A percentile compares a stretch with the other conserved stretches of the same genome.
Conservation (phyloP, 2,329 filamentous ascomycete genomes). For the Xenoacremonium recifei region DNA sequence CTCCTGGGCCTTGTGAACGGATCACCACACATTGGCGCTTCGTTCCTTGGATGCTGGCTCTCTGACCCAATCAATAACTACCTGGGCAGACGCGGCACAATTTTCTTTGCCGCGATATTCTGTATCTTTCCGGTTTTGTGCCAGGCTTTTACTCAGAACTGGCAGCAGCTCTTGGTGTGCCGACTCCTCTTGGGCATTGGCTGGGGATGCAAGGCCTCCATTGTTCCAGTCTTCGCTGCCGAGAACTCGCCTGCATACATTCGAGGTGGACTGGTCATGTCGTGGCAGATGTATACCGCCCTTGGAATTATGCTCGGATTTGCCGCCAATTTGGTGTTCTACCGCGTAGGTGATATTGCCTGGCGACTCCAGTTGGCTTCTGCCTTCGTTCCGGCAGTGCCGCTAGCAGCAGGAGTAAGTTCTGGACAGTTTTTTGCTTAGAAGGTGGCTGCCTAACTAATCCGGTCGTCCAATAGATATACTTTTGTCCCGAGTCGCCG, state of each 20-base stretch:
- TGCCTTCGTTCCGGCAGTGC: slow-evolving; percentile 51
- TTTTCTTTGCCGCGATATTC: slow-evolving; percentile 58
- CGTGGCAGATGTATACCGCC: slow-evolving; percentile 52
- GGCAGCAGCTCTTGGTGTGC: slow-evolving; percentile 59
- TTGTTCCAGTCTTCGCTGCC: slow-evolving; percentile 69
- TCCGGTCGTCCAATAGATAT: no score
- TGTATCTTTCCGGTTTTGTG: slow-evolving; percentile 47
- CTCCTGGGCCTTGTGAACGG: slow-evolving; percentile 53
- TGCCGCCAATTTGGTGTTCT: slow-evolving; percentile 50
- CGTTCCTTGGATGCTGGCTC: slow-evolving; percentile 37
- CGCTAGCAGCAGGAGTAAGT: slow-evolving; percentile 48
- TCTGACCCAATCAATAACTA: slow-evolving; percentile 49
- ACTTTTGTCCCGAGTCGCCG: slow-evolving; percentile 54
- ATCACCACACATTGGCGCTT: slow-evolving; percentile 53
- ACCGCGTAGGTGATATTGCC: slow-evolving; percentile 47
- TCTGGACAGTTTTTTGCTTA: no score
- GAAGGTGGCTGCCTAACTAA: no score
- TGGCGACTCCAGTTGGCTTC: slow-evolving; percentile 63
- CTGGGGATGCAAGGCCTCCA: slow-evolving; percentile 63
- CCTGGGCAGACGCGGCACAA: slow-evolving; percentile 61
- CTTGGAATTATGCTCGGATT: slow-evolving; percentile 47
- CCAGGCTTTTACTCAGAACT: slow-evolving; percentile 44
- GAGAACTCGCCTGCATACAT: slow-evolving; percentile 67
- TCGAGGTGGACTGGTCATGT: slow-evolving; percentile 75
- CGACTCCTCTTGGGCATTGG: slow-evolving; percentile 67